phyloP scores from a whole-genome alignment of 371 early-diverging fungal species.

The Mucor sp. region DNA sequence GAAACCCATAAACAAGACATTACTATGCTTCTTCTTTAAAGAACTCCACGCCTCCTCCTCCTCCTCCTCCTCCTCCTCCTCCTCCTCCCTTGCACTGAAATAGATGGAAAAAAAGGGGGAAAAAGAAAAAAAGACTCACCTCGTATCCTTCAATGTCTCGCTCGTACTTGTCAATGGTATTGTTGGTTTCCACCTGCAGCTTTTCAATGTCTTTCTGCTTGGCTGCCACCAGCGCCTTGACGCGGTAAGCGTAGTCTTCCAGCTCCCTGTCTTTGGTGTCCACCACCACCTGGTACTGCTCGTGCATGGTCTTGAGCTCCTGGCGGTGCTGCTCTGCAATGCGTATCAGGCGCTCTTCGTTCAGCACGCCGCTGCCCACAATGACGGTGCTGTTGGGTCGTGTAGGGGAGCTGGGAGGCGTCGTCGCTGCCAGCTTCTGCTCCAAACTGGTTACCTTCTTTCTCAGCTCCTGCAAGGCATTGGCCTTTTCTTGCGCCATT shows the following conservation, averaged over 20 bases:
- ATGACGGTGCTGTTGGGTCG: not conserved
- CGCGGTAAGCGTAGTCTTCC: conserved; percentile 45
- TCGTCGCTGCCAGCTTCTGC: not conserved
- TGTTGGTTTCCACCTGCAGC: conserved; percentile 18
- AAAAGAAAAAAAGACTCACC: conserved; percentile 22
- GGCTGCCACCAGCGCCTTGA: conserved; percentile 41
- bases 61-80: not conserved
- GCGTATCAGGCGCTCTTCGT: conserved; percentile 20
- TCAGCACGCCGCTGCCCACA: not conserved
- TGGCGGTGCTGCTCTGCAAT: conserved; percentile 41
- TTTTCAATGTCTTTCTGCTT: conserved; percentile 40
- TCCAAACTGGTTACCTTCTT: conserved; percentile 16
- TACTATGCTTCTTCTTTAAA: not conserved
- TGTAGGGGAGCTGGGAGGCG: conserved; percentile 4
- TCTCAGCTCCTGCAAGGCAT: conserved; percentile 19
- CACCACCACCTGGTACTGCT: conserved; percentile 38
- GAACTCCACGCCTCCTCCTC: not conserved
- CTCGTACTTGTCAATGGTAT: conserved; percentile 26
- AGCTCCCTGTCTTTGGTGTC: conserved; percentile 42
- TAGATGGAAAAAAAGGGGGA: too few relatives aligned
- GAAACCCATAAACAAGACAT: not conserved
- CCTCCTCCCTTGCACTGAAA: not conserved
- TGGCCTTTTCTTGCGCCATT: conserved; percentile 39
- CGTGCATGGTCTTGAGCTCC: conserved; percentile 36
- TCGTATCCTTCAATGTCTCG: conserved; percentile 40